These are phyloP conservation scores for Neostapfia colusana DNA, from an alignment of 176 grass and related monocot genomes.

Conservation along the genomic window DNA sequence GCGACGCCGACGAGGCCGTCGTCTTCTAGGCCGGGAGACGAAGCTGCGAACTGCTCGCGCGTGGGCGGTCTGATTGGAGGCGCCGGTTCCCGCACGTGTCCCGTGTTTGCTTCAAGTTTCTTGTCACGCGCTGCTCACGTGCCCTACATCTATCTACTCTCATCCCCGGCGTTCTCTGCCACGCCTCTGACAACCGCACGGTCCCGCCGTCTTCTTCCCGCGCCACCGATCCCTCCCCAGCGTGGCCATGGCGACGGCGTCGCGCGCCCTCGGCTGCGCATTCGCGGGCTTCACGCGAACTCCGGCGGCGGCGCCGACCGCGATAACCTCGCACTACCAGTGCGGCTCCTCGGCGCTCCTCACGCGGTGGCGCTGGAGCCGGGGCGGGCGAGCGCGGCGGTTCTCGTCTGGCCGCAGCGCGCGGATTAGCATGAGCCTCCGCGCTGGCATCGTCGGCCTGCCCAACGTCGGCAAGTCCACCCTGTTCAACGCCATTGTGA, in stretches of 20 bases:
- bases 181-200: conserved; percentile 32
- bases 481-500: conserved; percentile 96
- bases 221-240: conserved; percentile 8
- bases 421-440: conserved; percentile 91
- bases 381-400: conserved; percentile 30
- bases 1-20: not conserved
- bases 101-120: not conserved
- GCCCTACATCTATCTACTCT: conserved; percentile 34
- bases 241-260: conserved; percentile 55
- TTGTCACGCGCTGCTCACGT: conserved; percentile 42
- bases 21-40: conserved; percentile 1
- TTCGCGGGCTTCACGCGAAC: conserved; percentile 53
- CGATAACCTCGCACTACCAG: conserved; percentile 30
- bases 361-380: conserved; percentile 63
- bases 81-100: not conserved
- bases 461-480: conserved; percentile 99
- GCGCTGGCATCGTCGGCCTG: conserved; percentile 87
- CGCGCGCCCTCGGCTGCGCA: conserved; percentile 59
- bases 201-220: conserved; percentile 13
- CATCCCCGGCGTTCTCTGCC: conserved; percentile 16
- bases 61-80: not conserved
- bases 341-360: conserved; percentile 57
- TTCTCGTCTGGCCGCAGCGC: conserved; percentile 56
- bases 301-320: conserved; percentile 31
- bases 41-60: not conserved